These are phyloP conservation scores for Artemisia annua DNA, from an alignment of 129 eudicot species.

Conservation along the genomic window DNA sequence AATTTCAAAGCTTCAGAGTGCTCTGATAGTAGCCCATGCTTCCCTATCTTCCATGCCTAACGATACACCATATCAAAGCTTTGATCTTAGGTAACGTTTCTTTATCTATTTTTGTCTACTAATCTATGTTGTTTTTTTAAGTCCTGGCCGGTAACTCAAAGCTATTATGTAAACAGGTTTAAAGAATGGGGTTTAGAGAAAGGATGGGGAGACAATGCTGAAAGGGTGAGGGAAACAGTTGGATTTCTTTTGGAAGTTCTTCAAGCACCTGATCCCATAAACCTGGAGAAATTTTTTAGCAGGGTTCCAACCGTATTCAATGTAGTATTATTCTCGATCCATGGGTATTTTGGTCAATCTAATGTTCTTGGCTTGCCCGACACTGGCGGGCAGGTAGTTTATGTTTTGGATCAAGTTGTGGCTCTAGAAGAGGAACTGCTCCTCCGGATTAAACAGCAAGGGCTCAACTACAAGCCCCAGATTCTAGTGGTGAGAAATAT, in stretches of 20 bases:
- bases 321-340: slow-evolving; percentile 80
- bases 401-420: slow-evolving; percentile 95
- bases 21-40: slow-evolving; percentile 76
- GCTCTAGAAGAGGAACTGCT: slow-evolving; percentile 94
- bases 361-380: slow-evolving; percentile 98
- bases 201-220: slow-evolving; percentile 96
- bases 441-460: slow-evolving; percentile 85
- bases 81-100: slow-evolving; percentile 63
- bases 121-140: not conserved
- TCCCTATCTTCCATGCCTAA: slow-evolving; percentile 64
- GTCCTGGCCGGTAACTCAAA: not conserved
- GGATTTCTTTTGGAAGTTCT: slow-evolving; percentile 71
- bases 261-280: slow-evolving; percentile 92
- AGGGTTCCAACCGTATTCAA: slow-evolving; percentile 81
- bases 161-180: slow-evolving; percentile 47
- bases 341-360: slow-evolving; percentile 95
- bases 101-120: not conserved
- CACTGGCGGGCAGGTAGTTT: slow-evolving; percentile 98
- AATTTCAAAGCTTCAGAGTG: slow-evolving; percentile 71
- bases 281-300: slow-evolving; percentile 69
- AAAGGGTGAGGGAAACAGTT: slow-evolving; percentile 70
- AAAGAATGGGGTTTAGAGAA: slow-evolving; percentile 98
- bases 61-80: slow-evolving; percentile 68
- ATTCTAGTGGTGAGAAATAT: slow-evolving; percentile 73
- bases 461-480: slow-evolving; percentile 89